Percentiles rank a stretch among this genome's conserved stretches.
These are phyloP conservation scores for Fusarium newnesense DNA, from an alignment of 2,329 filamentous ascomycete species.

Conservation along the genomic window DNA sequence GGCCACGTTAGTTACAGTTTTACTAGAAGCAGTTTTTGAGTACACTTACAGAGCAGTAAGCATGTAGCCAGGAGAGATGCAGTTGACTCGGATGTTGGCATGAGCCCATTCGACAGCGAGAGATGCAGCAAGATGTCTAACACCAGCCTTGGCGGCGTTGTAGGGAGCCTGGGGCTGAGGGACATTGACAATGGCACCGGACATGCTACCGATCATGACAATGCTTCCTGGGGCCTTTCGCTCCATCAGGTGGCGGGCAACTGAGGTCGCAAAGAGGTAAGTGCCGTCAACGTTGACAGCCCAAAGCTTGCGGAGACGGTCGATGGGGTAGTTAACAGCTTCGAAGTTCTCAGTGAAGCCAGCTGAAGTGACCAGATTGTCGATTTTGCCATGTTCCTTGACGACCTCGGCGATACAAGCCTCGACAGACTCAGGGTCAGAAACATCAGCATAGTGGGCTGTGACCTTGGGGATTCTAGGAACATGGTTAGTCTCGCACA, in stretches of 20 bases:
- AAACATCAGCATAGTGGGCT: constrained; percentile 89
- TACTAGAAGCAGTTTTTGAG: not conserved
- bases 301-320: constrained; percentile 94
- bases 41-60: constrained; percentile 83
- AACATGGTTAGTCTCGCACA: not conserved
- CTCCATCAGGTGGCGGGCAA: constrained; percentile 90
- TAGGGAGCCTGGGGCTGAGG: constrained; percentile 94
- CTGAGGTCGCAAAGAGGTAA: constrained; percentile 85
- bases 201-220: constrained; percentile 97
- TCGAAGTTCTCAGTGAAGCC: constrained; percentile 97
- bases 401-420: constrained; percentile 72
- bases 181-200: constrained; percentile 91
- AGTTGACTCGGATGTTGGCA: constrained; percentile 90
- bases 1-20: constrained; percentile 1
- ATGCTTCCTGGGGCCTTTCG: constrained; percentile 83
- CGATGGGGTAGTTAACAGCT: constrained; percentile 88
- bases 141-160: constrained; percentile 92
- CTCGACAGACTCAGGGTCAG: constrained; percentile 81
- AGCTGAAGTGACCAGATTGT: constrained; percentile 93
- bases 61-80: constrained; percentile 97
- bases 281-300: constrained; percentile 93
- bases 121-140: constrained; percentile 86
- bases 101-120: constrained; percentile 95
- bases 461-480: constrained; percentile 81
- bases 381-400: constrained; percentile 78